Percentiles rank a stretch among this genome's conserved stretches.
phyloP scores from a whole-genome alignment of 768 basidiomycete genomes.

The Amanita rimosa region DNA sequence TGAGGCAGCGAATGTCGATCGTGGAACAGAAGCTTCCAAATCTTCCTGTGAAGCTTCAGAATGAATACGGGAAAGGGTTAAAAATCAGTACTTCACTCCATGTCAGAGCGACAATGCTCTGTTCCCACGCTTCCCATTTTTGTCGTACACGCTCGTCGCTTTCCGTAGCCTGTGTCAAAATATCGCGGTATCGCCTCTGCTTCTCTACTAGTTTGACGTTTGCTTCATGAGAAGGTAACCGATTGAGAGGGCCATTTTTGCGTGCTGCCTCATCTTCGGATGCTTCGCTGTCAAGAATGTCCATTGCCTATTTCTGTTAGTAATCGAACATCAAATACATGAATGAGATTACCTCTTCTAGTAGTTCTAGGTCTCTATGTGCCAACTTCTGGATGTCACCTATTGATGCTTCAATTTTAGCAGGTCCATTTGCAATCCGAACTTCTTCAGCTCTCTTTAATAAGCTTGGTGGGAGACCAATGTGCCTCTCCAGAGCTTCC shows the following conservation, averaged over 20 bases:
- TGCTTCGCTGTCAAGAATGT: conserved; percentile 84
- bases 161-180: conserved; percentile 57
- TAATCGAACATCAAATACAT: background rate
- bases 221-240: conserved; percentile 68
- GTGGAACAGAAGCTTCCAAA: conserved; percentile 59
- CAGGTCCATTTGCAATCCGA: conserved; percentile 63
- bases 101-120: conserved; percentile 56
- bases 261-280: conserved; percentile 72
- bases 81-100: conserved; percentile 40
- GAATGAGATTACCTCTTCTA: conserved; percentile 58
- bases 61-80: background rate
- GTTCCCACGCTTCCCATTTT: conserved; percentile 89
- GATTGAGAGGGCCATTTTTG: conserved; percentile 31
- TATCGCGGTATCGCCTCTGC: conserved; percentile 57
- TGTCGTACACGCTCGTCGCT: conserved; percentile 69
- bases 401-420: conserved; percentile 58
- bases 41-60: conserved; percentile 31
- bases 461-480: conserved; percentile 83
- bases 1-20: conserved; percentile 34
- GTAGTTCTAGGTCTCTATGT: conserved; percentile 41
- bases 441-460: conserved; percentile 82
- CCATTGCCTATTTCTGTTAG: conserved; percentile 53
- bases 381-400: conserved; percentile 64
- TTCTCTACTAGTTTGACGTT: conserved; percentile 65
- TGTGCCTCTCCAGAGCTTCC: conserved; percentile 78